Percentiles rank a stretch among this genome's conserved stretches.
Conservation (phyloP, 257 asterid genomes). For the Nicotiana tomentosiformis region DNA sequence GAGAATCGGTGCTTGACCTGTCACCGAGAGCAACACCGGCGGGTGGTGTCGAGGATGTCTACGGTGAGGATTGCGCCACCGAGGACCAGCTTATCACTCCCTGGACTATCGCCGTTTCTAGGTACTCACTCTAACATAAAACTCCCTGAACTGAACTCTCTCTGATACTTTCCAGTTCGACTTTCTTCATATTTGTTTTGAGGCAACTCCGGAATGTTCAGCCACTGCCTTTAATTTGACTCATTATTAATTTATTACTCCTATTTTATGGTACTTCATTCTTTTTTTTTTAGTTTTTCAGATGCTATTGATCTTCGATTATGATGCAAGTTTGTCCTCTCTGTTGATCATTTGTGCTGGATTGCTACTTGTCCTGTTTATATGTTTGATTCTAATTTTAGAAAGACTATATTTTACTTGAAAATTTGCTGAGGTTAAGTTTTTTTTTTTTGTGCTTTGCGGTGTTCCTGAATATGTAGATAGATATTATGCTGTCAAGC, state of each 20-base stretch:
- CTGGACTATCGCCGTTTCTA: conserved; percentile 74
- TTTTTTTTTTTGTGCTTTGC: not conserved
- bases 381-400: not conserved
- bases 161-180: not conserved
- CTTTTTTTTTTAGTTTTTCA: not conserved
- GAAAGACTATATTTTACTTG: not conserved
- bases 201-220: not conserved
- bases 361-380: not conserved
- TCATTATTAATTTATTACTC: not conserved
- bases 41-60: conserved; percentile 84
- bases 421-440: not conserved
- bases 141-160: not conserved
- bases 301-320: not conserved
- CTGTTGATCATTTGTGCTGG: not conserved
- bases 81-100: conserved; percentile 86
- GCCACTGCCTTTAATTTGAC: not conserved
- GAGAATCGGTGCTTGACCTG: conserved; percentile 70
- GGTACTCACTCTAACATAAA: conserved; percentile 22
- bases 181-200: not conserved
- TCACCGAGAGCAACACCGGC: conserved; percentile 65
- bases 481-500: not conserved
- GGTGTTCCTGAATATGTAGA: not conserved
- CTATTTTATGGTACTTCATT: not conserved
- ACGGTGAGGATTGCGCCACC: conserved; percentile 88
- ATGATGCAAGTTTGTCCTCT: not conserved